phyloP scores from a whole-genome alignment of 495 filamentous ascomycete species.

The Pyrenopolyporus hunteri region DNA sequence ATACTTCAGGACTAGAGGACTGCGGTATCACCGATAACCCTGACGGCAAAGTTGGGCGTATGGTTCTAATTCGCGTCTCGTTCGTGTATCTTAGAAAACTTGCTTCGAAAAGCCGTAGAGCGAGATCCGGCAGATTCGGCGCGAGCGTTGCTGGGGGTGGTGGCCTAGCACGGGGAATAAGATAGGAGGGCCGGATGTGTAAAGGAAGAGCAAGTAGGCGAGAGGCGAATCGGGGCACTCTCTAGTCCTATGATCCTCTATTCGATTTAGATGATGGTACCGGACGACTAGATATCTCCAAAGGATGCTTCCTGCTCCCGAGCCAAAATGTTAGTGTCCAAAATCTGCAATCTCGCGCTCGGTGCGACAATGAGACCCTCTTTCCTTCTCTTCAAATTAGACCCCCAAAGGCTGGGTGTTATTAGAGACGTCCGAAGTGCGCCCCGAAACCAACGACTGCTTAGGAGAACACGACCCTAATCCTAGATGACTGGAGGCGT shows the following conservation, averaged over 20 bases:
- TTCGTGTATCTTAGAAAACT: constrained; percentile 5
- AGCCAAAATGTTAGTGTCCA: constrained; percentile 14
- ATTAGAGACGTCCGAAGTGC: constrained; percentile 1
- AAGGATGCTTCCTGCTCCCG: constrained; percentile 5
- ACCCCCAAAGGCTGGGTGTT: neutral
- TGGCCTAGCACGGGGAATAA: neutral
- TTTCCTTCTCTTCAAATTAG: constrained; percentile 3
- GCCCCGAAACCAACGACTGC: neutral
- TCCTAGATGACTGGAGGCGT: neutral
- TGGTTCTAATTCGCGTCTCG: constrained; percentile 15
- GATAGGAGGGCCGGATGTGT: neutral
- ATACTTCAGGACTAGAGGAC: neutral
- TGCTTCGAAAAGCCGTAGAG: constrained; percentile 3
- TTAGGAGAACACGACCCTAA: constrained; percentile 7
- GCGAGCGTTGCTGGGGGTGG: constrained; percentile 2
- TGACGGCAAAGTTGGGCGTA: constrained; percentile 10
- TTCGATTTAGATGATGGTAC: constrained; percentile 8
- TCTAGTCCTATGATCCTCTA: constrained; percentile 11
- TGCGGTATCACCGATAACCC: neutral
- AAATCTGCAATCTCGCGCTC: constrained; percentile 20
- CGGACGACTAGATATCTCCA: constrained; percentile 11
- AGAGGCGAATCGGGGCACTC: neutral
- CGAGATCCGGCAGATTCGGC: constrained; percentile 8
- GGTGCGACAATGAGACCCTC: constrained; percentile 2
- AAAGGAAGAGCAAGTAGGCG: neutral